phyloP scores from a whole-genome alignment of 352 stramenopile genomes.

The Saprolegnia parasitica region DNA sequence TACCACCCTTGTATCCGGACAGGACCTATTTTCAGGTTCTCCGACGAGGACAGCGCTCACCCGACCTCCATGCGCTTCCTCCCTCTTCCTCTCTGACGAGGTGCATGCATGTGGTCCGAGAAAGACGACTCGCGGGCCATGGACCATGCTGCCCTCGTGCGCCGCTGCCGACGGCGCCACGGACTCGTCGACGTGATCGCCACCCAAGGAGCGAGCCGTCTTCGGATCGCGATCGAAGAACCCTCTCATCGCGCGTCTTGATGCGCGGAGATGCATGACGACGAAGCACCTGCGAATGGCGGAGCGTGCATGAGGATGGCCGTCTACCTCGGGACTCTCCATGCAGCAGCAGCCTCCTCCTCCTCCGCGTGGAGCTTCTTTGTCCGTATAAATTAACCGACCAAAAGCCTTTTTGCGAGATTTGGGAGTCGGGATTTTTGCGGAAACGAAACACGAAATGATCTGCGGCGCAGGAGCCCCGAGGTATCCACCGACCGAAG shows the following conservation, averaged over 20 bases:
- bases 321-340: neutral
- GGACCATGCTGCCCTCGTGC: too few relatives aligned
- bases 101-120: too few relatives aligned
- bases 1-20: neutral
- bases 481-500: conserved; percentile 36
- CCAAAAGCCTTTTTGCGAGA: conserved; percentile 1
- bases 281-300: neutral
- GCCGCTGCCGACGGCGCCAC: too few relatives aligned
- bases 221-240: too few relatives aligned
- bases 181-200: too few relatives aligned
- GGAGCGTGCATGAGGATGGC: neutral
- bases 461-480: conserved; percentile 30
- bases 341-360: neutral
- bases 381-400: conserved; percentile 16
- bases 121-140: too few relatives aligned
- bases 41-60: too few relatives aligned
- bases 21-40: neutral
- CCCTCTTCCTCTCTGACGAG: too few relatives aligned
- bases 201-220: too few relatives aligned
- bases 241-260: too few relatives aligned
- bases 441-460: conserved; percentile 18
- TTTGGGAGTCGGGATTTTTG: conserved; percentile 1
- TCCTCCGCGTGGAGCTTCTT: neutral
- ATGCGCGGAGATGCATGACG: neutral
- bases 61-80: too few relatives aligned